Evolutionary conservation across 495 filamentous ascomycete genomes (phyloP).

Genomic region (Echria macrotheca): DNA sequence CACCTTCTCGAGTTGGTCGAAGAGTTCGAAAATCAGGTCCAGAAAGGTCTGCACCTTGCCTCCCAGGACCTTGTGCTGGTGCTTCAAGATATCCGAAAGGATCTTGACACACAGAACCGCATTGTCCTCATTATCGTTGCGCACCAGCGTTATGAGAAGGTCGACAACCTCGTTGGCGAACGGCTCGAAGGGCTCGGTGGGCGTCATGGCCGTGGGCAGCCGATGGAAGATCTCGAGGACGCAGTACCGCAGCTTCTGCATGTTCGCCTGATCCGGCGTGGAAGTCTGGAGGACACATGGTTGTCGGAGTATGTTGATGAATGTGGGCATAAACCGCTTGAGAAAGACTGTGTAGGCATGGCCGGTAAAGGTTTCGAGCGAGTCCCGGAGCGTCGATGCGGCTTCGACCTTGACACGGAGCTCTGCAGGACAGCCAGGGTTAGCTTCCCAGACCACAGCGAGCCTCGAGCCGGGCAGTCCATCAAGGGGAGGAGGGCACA

Average conservation of each 20-base stretch:
- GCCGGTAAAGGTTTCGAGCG: constrained; percentile 62
- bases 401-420: constrained; percentile 68
- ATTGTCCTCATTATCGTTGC: constrained; percentile 95
- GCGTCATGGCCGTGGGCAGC: constrained; percentile 62
- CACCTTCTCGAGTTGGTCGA: constrained; percentile 86
- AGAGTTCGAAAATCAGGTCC: constrained; percentile 89
- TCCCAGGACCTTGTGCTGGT: constrained; percentile 76
- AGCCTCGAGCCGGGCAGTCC: background rate
- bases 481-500: too few relatives aligned
- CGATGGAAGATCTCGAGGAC: constrained; percentile 92
- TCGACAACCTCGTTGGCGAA: constrained; percentile 84
- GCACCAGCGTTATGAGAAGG: constrained; percentile 78
- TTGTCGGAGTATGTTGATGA: constrained; percentile 76
- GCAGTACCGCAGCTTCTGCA: constrained; percentile 81
- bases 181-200: constrained; percentile 74
- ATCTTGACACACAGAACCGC: constrained; percentile 96
- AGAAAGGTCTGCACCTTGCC: constrained; percentile 84
- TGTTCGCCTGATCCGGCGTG: constrained; percentile 69
- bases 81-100: constrained; percentile 90
- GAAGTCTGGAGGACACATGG: constrained; percentile 87
- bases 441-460: constrained; percentile 1
- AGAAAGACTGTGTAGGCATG: constrained; percentile 69
- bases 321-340: constrained; percentile 81
- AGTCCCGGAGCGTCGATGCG: constrained; percentile 77
- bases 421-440: constrained; percentile 45